Base-by-base conservation (phyloP, 2,329 filamentous ascomycete genomes). In the Chaetothyriales sp. region DNA sequence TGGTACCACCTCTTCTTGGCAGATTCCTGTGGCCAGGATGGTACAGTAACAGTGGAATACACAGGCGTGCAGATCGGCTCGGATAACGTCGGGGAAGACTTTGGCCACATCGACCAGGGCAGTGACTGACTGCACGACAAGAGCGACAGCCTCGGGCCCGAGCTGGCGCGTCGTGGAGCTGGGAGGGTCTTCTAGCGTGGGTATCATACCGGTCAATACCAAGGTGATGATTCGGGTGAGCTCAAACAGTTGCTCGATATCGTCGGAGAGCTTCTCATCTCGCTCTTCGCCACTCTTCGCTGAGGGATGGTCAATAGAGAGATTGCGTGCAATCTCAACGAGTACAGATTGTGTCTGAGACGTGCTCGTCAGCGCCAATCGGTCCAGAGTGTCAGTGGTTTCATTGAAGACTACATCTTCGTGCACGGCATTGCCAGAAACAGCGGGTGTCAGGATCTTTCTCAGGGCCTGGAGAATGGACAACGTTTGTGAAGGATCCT, bases 181-280 rank as follows among this genome's bases (percentile, higher is more conserved):
- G 15, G 66, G 66, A 26, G 58, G 57, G 51, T 66, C 60, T 39
- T 74, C 71, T 54, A 93, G 72, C 54, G 90, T 93, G 3, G 93
- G 92, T 19, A 98, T 73, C 42, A 95, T 72, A 0, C 89, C 87
- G 0, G 88, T 84, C 25, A 98, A 74, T 1, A 96, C 90, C 7
- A 98, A 74, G 15, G 96, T 90, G 56, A 96, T 95, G 63, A 95
- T 95, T 56, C 92, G 80, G 0, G 92, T 98, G 46, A 98, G 74
- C 67, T 98, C 92, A 61, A 98, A 98, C 0, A 98, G 76, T 67
- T 98, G 92, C 63, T 98, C 92, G 55, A 98, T 95, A 63, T 98
- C 92, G 62, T 98, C 92, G 0, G 87, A 94, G 9, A 98, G 72
- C 64, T 92, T 84, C 49, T 88, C 84, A 42, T 83, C 79, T 26